Conservation (phyloP, 768 basidiomycete genomes). For the Xerocomus brunneocitrinus region DNA sequence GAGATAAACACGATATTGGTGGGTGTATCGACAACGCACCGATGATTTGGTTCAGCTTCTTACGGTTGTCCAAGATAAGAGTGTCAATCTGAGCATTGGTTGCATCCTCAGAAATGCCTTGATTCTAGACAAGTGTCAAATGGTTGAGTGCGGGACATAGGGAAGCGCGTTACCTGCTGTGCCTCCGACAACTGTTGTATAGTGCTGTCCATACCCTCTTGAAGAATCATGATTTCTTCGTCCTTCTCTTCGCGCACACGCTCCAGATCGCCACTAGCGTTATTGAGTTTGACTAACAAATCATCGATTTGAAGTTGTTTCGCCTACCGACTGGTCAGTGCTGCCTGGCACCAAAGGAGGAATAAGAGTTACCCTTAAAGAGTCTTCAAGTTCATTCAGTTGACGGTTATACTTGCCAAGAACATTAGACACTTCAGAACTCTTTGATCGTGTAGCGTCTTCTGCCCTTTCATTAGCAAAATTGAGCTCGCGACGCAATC, state of each 20-base stretch:
- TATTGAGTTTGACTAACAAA: constrained; percentile 74
- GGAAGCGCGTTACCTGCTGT: constrained; percentile 60
- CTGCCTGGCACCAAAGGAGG: not conserved
- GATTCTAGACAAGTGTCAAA: constrained; percentile 47
- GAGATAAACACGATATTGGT: constrained; percentile 9
- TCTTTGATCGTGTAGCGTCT: constrained; percentile 87
- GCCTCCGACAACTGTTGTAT: constrained; percentile 83
- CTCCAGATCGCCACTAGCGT: constrained; percentile 70
- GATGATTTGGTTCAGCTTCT: constrained; percentile 97
- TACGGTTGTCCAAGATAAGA: constrained; percentile 92
- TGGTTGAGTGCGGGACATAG: not conserved
- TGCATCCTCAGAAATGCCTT: constrained; percentile 81
- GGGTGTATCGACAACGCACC: constrained; percentile 41
- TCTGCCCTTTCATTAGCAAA: constrained; percentile 99
- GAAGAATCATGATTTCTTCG: constrained; percentile 90
- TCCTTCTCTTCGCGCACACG: constrained; percentile 92
- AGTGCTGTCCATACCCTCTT: constrained; percentile 92
- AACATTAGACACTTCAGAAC: constrained; percentile 84
- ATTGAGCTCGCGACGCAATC: constrained; percentile 83
- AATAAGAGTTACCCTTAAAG: constrained; percentile 62
- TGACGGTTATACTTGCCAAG: constrained; percentile 95
- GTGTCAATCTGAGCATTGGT: constrained; percentile 97
- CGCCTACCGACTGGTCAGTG: constrained; percentile 45
- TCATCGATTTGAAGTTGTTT: constrained; percentile 98
- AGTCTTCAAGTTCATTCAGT: constrained; percentile 93